Evolutionary conservation across 108 stramenopile species (phyloP), one percentile per base, ranked within the genome.

Genomic region (Fistulifera pelliculosa): DNA sequence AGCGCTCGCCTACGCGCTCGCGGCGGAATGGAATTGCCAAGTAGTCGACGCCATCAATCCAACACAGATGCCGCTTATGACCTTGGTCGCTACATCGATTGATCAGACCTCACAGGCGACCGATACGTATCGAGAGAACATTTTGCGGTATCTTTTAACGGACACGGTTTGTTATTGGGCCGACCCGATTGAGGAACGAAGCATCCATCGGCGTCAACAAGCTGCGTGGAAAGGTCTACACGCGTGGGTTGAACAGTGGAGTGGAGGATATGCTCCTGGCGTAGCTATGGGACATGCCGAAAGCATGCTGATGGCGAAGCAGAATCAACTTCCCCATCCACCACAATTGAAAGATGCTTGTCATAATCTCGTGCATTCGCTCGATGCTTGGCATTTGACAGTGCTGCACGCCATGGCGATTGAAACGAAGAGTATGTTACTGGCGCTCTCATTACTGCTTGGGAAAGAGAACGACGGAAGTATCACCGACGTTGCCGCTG

Each of bases 11-110:
- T 60, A 70, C 43, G 83, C 82, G 12, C 73, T 97, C 24, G 95
- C 95, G 0, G 75, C 85, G 21, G 98, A 99, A 64, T 98, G 98
- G 96, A 93, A 98, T 52, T 62, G 79, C 0, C 95, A 96, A 66
- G 56, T 22, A 2, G 56, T 68, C 42, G 47, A 41, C n/a, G 65
- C 74, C 41, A 66, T 98, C 11, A 73, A 87, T 52, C 96, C 96
- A 10, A 75, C 93, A n/a, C 74, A 88, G 47, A 98, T 98, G 96
- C 96, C 98, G 5, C 66, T 96, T n/a, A 98, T 93, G 94, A 94
- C 94, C 0, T 61, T 97, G 67, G 91, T 61, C 27, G 96, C 81
- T 78, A 99, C 91, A 13, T 76, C 82, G 13, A 72, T 94, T 38
- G 93, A 94, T 73, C 93, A 94, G 58, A 79, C 74, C 0, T 65